Evolutionary conservation across 441 rosid species (phyloP), one percentile per base, ranked within the genome.

Genomic region (Kokia cookei): DNA sequence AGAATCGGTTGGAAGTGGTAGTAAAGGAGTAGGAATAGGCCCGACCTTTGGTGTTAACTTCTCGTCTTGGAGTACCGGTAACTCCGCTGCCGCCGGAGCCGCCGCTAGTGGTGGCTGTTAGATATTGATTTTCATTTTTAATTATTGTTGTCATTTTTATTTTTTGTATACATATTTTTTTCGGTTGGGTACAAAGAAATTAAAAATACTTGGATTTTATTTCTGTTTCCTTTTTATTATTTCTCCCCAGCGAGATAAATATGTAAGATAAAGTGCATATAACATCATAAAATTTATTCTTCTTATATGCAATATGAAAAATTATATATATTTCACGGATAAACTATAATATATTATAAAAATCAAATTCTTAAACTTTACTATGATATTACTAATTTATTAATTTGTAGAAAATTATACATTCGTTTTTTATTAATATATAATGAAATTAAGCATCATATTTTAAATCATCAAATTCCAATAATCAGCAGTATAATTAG

Each of bases 81-180:
- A 73, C 67, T 80, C 76, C 1, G 15, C 73, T 27, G 19, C 73
- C 27, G 66, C 75, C 66, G 79, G 72, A 15, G 79, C 81, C 62
- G 62, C 77, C 74, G 81, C 64, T 60, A 77, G 79, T 58, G 75
- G 78, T 68, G 73, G 74, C 53, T 71, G 77, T 50, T 60, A 72
- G 67, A 81, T 88, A 79, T 88, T 90, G 98, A 57, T 63, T 17
- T 66, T 13, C 2, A 24, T 17, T 5, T 66, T 24, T 43, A 7
- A 32, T 32, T 63, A 11, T 37, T 47, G 6, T 65, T 43, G n/a
- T n/a, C n/a, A n/a, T n/a, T n/a, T n/a, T n/a, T n/a, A n/a, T n/a
- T n/a, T n/a, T n/a, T n/a, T n/a, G 50, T 63, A 17, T 40, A 40
- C 14, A 47, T 2, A n/a, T 47, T 45, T 26, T 43, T 22, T 12